Evolutionary conservation across 495 filamentous ascomycete genomes (phyloP), one percentile per base, ranked within the genome.

Genomic region (Neurospora sublineolata): DNA sequence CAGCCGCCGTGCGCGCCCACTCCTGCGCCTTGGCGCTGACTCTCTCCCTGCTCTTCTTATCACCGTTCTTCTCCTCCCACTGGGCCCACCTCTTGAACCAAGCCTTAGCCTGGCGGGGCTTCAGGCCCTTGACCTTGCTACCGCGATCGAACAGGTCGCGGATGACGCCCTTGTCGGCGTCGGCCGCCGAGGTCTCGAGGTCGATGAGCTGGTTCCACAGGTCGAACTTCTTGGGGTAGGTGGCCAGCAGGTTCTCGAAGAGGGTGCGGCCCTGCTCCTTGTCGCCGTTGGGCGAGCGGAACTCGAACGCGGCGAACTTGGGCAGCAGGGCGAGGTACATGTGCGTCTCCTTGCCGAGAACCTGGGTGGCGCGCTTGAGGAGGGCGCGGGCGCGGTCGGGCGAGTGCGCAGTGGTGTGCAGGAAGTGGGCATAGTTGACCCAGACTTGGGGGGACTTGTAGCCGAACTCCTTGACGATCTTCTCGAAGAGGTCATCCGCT

Each of bases 371-470:
- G 68, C 95, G 91, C 12, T 90, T 86, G n/a, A 97, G 88, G 8
- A 98, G 85, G 1, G 86, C 88, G 44, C 94, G 92, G 16, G 90
- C 94, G 38, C 90, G 87, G 23, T 90, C 89, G 0, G 92, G 88
- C n/a, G 86, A 84, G 72, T 86, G 83, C 67, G 87, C 80, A 36
- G 86, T 90, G 69, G 88, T 87, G 82, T 94, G 89, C 44, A 98
- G 87, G 88, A 97, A 97, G 77, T 89, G 91, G 58, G 94, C 94
- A 81, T 97, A 97, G 84, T 97, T 97, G 83, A 93, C 83, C 90
- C 92, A 97, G 79, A 97, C 88, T 67, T 90, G 85, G 20, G 90
- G 89, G 12, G 89, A 88, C 68, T 88, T 86, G 72, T 88, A 90
- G 75, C 94, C 89, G 82, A 94, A 97, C 80, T 93, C 95, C 83